Percentiles rank a stretch among this genome's conserved stretches.
Evolutionary conservation across 2,329 filamentous ascomycete genomes (phyloP).

Genomic region (Akanthomyces muscarius): DNA sequence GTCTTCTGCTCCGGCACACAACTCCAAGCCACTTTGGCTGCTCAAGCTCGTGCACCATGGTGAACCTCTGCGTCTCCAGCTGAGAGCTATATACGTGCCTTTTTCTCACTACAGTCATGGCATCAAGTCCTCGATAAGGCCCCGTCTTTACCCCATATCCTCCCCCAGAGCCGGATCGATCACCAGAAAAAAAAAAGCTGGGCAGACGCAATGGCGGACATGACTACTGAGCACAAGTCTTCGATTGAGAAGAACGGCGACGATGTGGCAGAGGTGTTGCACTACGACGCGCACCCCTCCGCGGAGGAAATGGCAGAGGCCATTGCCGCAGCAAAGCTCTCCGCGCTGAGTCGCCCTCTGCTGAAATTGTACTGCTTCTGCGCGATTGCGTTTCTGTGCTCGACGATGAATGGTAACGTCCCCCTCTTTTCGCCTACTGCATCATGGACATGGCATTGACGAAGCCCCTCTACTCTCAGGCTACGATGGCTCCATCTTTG

Average conservation of each 20-base stretch:
- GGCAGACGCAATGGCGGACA: not conserved
- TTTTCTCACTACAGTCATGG: not conserved
- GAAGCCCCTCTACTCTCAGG: conserved; percentile 10
- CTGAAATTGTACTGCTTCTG: conserved; percentile 19
- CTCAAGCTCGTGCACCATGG: not conserved
- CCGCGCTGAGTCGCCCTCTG: conserved; percentile 14
- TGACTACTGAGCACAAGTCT: not conserved
- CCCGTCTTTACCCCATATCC: not conserved
- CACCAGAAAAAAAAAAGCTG: not conserved
- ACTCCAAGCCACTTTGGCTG: not conserved
- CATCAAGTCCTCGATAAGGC: not conserved
- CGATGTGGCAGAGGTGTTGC: not conserved
- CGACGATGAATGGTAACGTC: conserved; percentile 20
- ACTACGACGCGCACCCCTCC: conserved; percentile 13
- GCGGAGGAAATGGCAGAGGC: conserved; percentile 19
- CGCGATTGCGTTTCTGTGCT: conserved; percentile 19
- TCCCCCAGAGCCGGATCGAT: not conserved
- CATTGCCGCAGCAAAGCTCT: conserved; percentile 14
- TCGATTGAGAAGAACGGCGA: conserved; percentile 6
- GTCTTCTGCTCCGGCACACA: not conserved
- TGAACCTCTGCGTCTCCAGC: not conserved
- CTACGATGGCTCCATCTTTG: conserved; percentile 48
- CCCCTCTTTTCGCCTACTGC: not conserved
- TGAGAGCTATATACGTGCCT: conserved; percentile 1
- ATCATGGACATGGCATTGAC: not conserved